phyloP scores from a whole-genome alignment of 306 rosid species.

The Castanea mollissima region DNA sequence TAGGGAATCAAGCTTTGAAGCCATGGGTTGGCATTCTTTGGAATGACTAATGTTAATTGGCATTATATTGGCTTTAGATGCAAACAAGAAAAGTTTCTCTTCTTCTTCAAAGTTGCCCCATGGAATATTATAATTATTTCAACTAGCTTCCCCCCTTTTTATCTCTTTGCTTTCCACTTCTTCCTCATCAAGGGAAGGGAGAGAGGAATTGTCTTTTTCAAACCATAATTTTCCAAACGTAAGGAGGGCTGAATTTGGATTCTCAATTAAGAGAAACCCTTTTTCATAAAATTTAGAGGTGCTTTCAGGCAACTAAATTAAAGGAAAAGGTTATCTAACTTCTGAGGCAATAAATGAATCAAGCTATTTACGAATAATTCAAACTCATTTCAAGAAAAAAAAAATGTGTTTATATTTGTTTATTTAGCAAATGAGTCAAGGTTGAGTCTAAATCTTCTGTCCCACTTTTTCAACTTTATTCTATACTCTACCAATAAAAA shows the following conservation, averaged over 20 bases:
- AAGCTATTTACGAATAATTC: too few relatives aligned
- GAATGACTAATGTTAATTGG: constrained; percentile 40
- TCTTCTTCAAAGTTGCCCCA: constrained; percentile 48
- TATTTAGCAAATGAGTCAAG: too few relatives aligned
- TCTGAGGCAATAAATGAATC: too few relatives aligned
- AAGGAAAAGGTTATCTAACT: too few relatives aligned
- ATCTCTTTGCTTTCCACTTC: constrained; percentile 25
- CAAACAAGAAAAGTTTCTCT: constrained; percentile 50
- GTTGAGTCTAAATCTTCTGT: too few relatives aligned
- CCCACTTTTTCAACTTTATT: too few relatives aligned
- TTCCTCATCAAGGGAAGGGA: constrained; percentile 1
- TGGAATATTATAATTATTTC: constrained; percentile 39
- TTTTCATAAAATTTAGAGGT: too few relatives aligned
- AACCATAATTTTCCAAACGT: constrained; percentile 1
- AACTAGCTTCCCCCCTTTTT: constrained; percentile 20
- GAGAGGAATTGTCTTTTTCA: constrained; percentile 29
- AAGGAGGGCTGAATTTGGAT: constrained; percentile 6
- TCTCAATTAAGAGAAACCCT: not conserved
- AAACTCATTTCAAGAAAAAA: too few relatives aligned
- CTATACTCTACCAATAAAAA: too few relatives aligned
- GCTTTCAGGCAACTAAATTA: too few relatives aligned
- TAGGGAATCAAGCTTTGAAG: constrained; percentile 39
- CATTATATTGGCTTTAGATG: constrained; percentile 44
- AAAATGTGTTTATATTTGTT: too few relatives aligned
- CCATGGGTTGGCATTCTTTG: constrained; percentile 46